Conservation (phyloP, 768 basidiomycete species). For the Lyophyllum decastes region DNA sequence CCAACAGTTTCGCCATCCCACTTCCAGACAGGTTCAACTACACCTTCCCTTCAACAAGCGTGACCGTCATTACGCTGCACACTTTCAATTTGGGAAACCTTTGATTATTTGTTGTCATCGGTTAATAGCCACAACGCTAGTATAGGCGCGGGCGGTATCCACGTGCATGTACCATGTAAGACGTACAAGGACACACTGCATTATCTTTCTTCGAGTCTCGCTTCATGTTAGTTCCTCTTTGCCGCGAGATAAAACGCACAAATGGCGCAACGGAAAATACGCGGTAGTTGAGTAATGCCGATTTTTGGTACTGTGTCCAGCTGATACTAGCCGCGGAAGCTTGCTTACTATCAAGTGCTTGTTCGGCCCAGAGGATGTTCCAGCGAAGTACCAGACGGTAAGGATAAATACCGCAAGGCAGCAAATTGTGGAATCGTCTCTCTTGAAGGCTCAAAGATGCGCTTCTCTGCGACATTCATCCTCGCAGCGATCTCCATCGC, state of each 20-base stretch:
- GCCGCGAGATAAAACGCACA: constrained; percentile 13
- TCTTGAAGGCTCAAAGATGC: constrained; percentile 9
- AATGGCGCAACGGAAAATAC: constrained; percentile 24
- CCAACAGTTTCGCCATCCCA: constrained; percentile 28
- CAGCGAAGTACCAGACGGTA: constrained; percentile 4
- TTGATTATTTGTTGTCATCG: neutral
- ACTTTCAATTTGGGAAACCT: constrained; percentile 12
- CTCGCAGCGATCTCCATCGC: constrained; percentile 20
- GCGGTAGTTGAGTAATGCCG: constrained; percentile 19
- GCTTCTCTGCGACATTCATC: constrained; percentile 12
- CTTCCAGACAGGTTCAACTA: constrained; percentile 30
- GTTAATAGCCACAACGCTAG: neutral
- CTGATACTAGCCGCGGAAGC: constrained; percentile 5
- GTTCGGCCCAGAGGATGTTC: neutral
- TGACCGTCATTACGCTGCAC: constrained; percentile 28
- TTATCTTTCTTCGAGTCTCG: neutral
- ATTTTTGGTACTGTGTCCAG: constrained; percentile 8
- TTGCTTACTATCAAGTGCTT: neutral
- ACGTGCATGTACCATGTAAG: constrained; percentile 4
- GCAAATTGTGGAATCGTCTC: neutral
- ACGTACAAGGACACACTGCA: neutral
- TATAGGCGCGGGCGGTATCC: neutral
- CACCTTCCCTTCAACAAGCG: constrained; percentile 35
- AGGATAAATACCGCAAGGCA: constrained; percentile 10
- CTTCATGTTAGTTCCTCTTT: neutral